Base-by-base conservation (phyloP, 2,329 filamentous ascomycete species). In the Pseudopyricularia cyperi region DNA sequence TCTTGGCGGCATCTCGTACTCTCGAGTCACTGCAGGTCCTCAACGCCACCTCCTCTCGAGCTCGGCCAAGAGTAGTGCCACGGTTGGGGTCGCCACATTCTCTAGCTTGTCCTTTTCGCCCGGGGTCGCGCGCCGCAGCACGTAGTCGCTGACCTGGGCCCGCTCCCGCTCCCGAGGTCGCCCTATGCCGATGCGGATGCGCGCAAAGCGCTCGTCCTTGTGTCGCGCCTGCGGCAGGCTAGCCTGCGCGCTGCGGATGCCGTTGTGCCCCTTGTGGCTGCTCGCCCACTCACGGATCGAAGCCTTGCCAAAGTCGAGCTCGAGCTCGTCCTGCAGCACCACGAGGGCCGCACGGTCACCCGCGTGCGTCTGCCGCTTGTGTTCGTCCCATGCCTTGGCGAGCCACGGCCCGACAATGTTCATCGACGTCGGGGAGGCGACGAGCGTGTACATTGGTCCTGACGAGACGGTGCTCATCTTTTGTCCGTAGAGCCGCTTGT, bases 241-340 rank as follows among this genome's bases (percentile, higher is more conserved):
- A 17, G 71, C 68, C 52, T 79, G 74, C 50, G 84, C 73, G 61
- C 83, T 87, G 64, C 82, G 85, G 59, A 91, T 64, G 1, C 87
- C 87, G 59, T 89, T 88, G 65, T 91, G 87, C 0, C 87, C 87
- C 9, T 77, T 75, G 35, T 80, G 72, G 61, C 84, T 88, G 52
- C 74, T 66, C 2, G 74, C 72, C 63, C 85, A 88, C 24, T 74
- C 72, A 52, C 77, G 77, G 6, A 87, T 71, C 48, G 72, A 79
- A 14, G 95, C 75, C 34, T 75, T 74, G 0, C 89, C 89, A 2
- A 89, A 62, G 3, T 76, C 70, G 42, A 78, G 74, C 61, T 96
- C 90, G 33, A 97, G 68, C 64, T 97, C 91, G 64, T 97, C 91
- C 65, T 97, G 89, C 19, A 97, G 71, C 12, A 97, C 71, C 0